Evolutionary conservation across 2,329 filamentous ascomycete species (phyloP).

Genomic region (Aureobasidium leucospermi): DNA sequence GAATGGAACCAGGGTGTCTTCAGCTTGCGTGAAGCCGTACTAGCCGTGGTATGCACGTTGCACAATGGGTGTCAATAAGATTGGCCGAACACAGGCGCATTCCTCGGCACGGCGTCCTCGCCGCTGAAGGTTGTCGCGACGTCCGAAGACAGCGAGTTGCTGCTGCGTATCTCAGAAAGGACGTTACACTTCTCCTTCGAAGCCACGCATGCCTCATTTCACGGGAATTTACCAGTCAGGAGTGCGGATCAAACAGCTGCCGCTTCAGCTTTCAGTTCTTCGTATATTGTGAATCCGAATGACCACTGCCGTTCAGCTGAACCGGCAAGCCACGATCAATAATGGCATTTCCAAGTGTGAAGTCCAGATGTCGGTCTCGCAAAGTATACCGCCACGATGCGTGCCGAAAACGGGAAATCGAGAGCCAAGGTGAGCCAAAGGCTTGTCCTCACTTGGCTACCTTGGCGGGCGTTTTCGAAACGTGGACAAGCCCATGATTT

Average conservation of each 20-base stretch:
- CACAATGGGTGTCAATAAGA: not conserved
- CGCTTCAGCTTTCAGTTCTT: not conserved
- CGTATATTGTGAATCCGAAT: not conserved
- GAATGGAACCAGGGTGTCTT: not conserved
- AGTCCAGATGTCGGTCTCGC: not conserved
- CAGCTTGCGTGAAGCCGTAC: not conserved
- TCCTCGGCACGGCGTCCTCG: not conserved
- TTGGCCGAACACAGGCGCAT: not conserved
- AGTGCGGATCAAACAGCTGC: not conserved
- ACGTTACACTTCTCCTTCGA: not conserved
- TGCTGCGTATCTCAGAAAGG: too few relatives aligned
- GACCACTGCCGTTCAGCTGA: not conserved
- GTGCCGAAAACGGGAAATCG: not conserved
- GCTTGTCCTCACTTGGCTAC: not conserved
- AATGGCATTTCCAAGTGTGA: not conserved
- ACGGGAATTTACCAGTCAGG: not conserved
- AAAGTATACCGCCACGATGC: not conserved
- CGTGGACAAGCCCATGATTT: not conserved
- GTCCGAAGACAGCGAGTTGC: too few relatives aligned
- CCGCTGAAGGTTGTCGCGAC: too few relatives aligned
- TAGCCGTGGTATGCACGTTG: conserved; percentile 3
- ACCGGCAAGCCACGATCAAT: not conserved
- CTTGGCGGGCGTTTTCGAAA: not conserved
- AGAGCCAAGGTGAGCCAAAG: not conserved
- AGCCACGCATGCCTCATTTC: not conserved